Conservation (phyloP, 2,329 filamentous ascomycete species). For the Capronia coronata region DNA sequence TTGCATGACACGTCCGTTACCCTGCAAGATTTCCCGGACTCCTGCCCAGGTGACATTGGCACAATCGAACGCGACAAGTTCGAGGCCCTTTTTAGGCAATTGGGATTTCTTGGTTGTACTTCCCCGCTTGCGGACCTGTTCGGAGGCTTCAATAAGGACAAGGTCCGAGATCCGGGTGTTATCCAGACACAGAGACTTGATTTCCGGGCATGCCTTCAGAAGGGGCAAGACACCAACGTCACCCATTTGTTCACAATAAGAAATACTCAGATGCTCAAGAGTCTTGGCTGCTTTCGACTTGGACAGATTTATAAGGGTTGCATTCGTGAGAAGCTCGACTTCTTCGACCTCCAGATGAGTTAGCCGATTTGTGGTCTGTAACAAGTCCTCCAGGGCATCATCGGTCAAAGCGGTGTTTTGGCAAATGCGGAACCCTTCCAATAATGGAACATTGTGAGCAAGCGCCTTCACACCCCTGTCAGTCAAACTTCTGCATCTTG, state of each 20-base stretch:
- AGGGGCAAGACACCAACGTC: slow-evolving; percentile 79
- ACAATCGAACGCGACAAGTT: slow-evolving; percentile 83
- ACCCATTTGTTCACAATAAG: slow-evolving; percentile 79
- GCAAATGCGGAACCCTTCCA: slow-evolving; percentile 78
- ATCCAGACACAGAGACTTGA: slow-evolving; percentile 76
- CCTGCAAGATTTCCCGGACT: slow-evolving; percentile 74
- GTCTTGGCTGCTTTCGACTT: slow-evolving; percentile 64
- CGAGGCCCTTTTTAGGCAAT: slow-evolving; percentile 57
- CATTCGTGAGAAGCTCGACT: slow-evolving; percentile 68
- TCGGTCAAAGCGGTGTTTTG: slow-evolving; percentile 72
- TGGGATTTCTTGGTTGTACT: slow-evolving; percentile 40
- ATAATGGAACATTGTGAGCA: slow-evolving; percentile 65
- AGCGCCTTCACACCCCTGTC: slow-evolving; percentile 64
- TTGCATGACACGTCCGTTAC: slow-evolving; percentile 65
- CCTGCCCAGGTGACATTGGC: slow-evolving; percentile 89
- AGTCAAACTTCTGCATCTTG: slow-evolving; percentile 68
- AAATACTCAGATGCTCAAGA: slow-evolving; percentile 76
- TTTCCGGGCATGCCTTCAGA: slow-evolving; percentile 63
- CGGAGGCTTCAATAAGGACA: slow-evolving; percentile 73
- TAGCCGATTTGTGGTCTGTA: slow-evolving; percentile 68
- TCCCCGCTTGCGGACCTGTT: slow-evolving; percentile 65
- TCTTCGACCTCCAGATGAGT: slow-evolving; percentile 90
- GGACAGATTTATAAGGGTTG: slow-evolving; percentile 65
- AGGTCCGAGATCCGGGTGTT: slow-evolving; percentile 88
- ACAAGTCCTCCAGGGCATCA: slow-evolving; percentile 61